Percentiles rank a stretch among this genome's conserved stretches.
These are phyloP conservation scores for Fennellomyces sp. DNA, from an alignment of 371 early-diverging fungal genomes.

Conservation along the genomic window DNA sequence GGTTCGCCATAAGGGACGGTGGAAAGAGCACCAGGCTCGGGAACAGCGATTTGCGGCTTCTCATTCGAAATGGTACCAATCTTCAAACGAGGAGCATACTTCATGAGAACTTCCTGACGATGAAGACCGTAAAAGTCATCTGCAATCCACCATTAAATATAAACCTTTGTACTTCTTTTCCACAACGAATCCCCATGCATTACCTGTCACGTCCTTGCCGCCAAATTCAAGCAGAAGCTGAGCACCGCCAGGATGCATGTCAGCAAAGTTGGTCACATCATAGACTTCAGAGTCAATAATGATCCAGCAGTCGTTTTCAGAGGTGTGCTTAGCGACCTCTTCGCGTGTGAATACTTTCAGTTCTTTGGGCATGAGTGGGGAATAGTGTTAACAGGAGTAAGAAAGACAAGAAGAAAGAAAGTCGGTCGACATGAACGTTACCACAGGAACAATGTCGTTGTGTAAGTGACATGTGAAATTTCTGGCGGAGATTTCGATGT, in stretches of 20 bases:
- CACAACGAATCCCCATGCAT: neutral
- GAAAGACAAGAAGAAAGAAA: neutral
- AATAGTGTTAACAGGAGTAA: neutral
- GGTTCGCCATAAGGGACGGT: slow-evolving; percentile 69
- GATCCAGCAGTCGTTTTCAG: slow-evolving; percentile 84
- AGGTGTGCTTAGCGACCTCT: slow-evolving; percentile 77
- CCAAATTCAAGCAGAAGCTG: slow-evolving; percentile 61
- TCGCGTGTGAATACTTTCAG: slow-evolving; percentile 53
- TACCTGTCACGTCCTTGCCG: slow-evolving; percentile 16
- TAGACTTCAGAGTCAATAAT: slow-evolving; percentile 82
- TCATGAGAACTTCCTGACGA: slow-evolving; percentile 67
- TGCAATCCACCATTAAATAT: neutral
- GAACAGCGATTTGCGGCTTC: slow-evolving; percentile 25
- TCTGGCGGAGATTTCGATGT: slow-evolving; percentile 4
- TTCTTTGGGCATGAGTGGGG: slow-evolving; percentile 9
- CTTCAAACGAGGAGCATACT: slow-evolving; percentile 33
- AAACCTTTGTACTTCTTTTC: neutral
- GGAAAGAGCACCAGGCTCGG: slow-evolving; percentile 39
- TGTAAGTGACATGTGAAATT: neutral
- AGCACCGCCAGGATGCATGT: slow-evolving; percentile 92
- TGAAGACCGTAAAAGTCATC: slow-evolving; percentile 69
- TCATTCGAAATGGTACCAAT: slow-evolving; percentile 54
- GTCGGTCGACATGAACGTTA: neutral
- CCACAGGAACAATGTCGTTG: neutral
- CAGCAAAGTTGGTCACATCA: slow-evolving; percentile 84